Conservation (phyloP, 2,329 filamentous ascomycete genomes). For the Dothideomycetes sp. region DNA sequence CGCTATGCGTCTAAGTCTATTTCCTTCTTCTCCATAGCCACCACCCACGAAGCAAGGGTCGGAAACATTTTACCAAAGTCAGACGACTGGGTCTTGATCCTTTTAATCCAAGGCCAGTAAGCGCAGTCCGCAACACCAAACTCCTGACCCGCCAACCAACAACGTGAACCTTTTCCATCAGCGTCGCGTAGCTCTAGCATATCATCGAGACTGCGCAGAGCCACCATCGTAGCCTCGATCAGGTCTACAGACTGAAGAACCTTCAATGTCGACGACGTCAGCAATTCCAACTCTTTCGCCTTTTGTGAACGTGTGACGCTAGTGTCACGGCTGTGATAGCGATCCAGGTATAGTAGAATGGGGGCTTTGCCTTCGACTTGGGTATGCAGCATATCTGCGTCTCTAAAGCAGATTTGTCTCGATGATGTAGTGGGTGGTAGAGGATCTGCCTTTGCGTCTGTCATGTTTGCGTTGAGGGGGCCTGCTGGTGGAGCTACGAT, state of each 20-base stretch:
- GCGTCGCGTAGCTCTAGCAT: background rate
- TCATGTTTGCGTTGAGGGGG: conserved; percentile 12
- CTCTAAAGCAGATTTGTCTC: conserved; percentile 25
- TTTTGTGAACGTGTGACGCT: background rate
- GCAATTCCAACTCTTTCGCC: conserved; percentile 1
- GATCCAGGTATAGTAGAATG: conserved; percentile 29
- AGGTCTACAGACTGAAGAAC: background rate
- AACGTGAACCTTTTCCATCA: background rate
- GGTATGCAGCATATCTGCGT: conserved; percentile 27
- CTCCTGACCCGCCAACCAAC: background rate
- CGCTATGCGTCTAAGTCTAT: too few species aligned
- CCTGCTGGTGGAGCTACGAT: conserved; percentile 11
- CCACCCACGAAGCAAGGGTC: too few species aligned
- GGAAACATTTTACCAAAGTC: too few species aligned
- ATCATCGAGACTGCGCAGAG: background rate
- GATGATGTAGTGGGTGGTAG: conserved; percentile 1
- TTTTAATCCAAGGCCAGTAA: background rate
- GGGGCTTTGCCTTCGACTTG: conserved; percentile 22
- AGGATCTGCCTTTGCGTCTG: conserved; percentile 12
- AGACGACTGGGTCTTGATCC: background rate
- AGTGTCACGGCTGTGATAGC: conserved; percentile 17
- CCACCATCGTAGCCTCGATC: background rate
- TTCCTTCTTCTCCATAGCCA: too few species aligned
- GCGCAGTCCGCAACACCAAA: conserved; percentile 8
- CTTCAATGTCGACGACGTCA: background rate